Evolutionary conservation across 2,329 filamentous ascomycete species (phyloP).

Genomic region (Curvularia eragrostidis): DNA sequence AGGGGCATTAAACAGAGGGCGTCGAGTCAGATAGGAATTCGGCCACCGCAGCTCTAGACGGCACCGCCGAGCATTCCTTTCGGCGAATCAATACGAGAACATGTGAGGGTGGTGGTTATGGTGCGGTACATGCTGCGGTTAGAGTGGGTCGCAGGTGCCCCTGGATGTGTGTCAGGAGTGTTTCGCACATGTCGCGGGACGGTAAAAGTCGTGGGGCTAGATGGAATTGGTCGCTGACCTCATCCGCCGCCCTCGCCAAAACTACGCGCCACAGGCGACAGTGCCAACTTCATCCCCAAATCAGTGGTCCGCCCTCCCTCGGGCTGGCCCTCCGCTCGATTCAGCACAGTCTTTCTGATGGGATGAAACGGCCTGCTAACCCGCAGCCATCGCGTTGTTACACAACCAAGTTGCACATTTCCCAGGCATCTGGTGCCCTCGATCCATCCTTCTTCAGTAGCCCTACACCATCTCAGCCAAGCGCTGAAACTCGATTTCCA

Average conservation of each 20-base stretch:
- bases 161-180: conserved; percentile 35
- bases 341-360: conserved; percentile 9
- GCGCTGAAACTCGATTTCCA: conserved; percentile 37
- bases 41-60: conserved; percentile 17
- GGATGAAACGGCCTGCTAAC: conserved; percentile 14
- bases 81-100: conserved; percentile 28
- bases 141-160: conserved; percentile 25
- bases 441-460: conserved; percentile 27
- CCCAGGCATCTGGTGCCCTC: conserved; percentile 20
- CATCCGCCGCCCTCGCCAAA: conserved; percentile 16
- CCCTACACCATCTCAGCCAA: conserved; percentile 33
- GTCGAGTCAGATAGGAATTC: conserved; percentile 12
- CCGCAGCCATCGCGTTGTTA: conserved; percentile 21
- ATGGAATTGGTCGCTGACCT: conserved; percentile 18
- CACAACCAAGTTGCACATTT: conserved; percentile 21
- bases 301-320: conserved; percentile 8
- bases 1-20: conserved; percentile 12
- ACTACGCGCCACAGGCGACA: conserved; percentile 17
- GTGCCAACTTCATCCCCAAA: conserved; percentile 16
- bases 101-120: conserved; percentile 26
- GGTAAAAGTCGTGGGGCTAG: conserved; percentile 19
- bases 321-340: conserved; percentile 3
- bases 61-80: conserved; percentile 10
- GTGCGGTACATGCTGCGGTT: conserved; percentile 33
- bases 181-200: conserved; percentile 36